These are phyloP conservation scores for Lactarius hengduanensis DNA, from an alignment of 768 basidiomycete species.

Conservation along the genomic window DNA sequence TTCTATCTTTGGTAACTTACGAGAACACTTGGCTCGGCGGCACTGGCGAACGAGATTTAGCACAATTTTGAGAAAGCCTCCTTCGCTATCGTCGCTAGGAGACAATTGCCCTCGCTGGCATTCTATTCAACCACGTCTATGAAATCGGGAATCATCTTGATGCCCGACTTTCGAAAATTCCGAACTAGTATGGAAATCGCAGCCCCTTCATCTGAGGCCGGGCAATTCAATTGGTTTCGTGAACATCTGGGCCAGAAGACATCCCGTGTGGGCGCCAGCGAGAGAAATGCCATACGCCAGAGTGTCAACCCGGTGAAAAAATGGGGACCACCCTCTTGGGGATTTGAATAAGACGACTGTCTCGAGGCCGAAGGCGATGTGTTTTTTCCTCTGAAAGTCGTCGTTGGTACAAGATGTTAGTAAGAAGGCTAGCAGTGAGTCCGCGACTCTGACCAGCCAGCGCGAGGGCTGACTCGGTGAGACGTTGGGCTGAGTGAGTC, in stretches of 20 bases:
- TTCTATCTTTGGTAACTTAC: not conserved
- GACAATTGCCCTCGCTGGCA: not conserved
- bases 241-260: not conserved
- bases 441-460: too few species aligned
- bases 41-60: not conserved
- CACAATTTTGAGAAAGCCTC: not conserved
- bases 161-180: not conserved
- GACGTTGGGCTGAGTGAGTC: too few species aligned
- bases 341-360: too few species aligned
- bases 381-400: not conserved
- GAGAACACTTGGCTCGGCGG: not conserved
- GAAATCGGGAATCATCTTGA: not conserved
- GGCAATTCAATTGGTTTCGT: not conserved
- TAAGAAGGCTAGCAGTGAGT: too few species aligned
- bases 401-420: not conserved
- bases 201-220: not conserved
- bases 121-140: not conserved
- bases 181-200: not conserved
- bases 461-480: too few species aligned
- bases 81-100: not conserved
- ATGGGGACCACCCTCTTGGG: not conserved
- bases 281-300: too few species aligned
- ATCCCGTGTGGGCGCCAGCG: not conserved
- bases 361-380: not conserved
- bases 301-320: not conserved